phyloP scores from a whole-genome alignment of 2,329 filamentous ascomycete genomes.

The Falciphora oryzae region DNA sequence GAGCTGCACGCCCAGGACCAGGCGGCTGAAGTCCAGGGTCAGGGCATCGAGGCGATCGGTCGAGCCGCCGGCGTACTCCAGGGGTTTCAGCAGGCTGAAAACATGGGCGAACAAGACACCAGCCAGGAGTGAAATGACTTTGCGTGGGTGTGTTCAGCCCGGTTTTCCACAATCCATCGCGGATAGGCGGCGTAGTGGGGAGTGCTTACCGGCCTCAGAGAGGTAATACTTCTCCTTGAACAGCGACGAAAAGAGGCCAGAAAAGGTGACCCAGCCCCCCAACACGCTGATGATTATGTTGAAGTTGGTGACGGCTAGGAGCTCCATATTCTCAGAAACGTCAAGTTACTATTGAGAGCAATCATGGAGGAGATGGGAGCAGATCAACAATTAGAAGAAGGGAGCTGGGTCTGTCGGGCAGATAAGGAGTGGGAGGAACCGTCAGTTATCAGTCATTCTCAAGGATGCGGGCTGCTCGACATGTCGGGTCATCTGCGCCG shows the following conservation, averaged over 20 bases:
- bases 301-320: constrained; percentile 57
- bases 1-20: constrained; percentile 86
- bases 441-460: no score
- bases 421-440: no score
- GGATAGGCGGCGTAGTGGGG: background rate
- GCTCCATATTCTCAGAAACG: constrained; percentile 31
- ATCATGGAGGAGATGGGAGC: no score
- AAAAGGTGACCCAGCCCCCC: constrained; percentile 85
- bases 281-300: constrained; percentile 77
- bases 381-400: no score
- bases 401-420: no score
- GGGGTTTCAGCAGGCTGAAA: constrained; percentile 67
- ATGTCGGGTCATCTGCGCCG: no score
- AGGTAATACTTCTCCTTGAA: constrained; percentile 87
- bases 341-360: no score
- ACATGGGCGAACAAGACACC: constrained; percentile 76
- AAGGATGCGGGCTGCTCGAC: no score
- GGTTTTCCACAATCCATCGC: background rate
- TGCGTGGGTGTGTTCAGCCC: constrained; percentile 4
- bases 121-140: constrained; percentile 77
- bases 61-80: constrained; percentile 62
- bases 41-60: constrained; percentile 59
- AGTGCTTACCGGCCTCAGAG: constrained; percentile 73
- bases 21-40: constrained; percentile 76
- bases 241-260: constrained; percentile 83